Conservation (phyloP, 2,329 filamentous ascomycete genomes). For the Neoarthrinium moseri region DNA sequence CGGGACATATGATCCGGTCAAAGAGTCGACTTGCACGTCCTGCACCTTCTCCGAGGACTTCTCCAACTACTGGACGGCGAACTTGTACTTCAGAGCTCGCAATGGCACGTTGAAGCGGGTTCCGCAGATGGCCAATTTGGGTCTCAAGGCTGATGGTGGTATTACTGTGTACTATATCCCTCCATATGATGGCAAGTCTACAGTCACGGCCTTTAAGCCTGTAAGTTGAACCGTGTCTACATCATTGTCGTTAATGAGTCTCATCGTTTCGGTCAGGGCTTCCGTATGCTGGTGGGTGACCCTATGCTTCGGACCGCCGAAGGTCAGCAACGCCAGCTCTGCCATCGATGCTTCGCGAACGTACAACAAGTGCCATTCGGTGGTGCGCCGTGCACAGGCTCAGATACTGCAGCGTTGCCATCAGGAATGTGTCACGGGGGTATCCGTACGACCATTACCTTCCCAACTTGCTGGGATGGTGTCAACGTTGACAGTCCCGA, state of each 20-base stretch:
- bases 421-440: constrained; percentile 47
- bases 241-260: constrained; percentile 8
- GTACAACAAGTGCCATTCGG: constrained; percentile 20
- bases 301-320: constrained; percentile 19
- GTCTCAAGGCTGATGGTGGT: constrained; percentile 23
- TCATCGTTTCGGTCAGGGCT: constrained; percentile 28
- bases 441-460: constrained; percentile 49
- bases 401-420: constrained; percentile 48
- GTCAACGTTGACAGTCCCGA: constrained; percentile 43
- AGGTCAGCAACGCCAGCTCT: constrained; percentile 30
- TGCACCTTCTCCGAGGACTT: constrained; percentile 26
- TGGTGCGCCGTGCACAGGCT: constrained; percentile 28
- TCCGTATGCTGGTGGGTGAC: constrained; percentile 45
- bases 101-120: constrained; percentile 27
- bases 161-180: constrained; percentile 30
- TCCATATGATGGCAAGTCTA: constrained; percentile 23
- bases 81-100: constrained; percentile 23
- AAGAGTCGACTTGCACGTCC: constrained; percentile 23
- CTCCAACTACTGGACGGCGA: constrained; percentile 26
- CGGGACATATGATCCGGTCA: constrained; percentile 18
- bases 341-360: constrained; percentile 32
- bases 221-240: constrained; percentile 15
- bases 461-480: constrained; percentile 57
- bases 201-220: constrained; percentile 40
- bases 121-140: constrained; percentile 23